Percentiles rank a stretch among this genome's conserved stretches.
Conservation (phyloP, 164 flowering plant genomes). For the Macadamia integrifolia region DNA sequence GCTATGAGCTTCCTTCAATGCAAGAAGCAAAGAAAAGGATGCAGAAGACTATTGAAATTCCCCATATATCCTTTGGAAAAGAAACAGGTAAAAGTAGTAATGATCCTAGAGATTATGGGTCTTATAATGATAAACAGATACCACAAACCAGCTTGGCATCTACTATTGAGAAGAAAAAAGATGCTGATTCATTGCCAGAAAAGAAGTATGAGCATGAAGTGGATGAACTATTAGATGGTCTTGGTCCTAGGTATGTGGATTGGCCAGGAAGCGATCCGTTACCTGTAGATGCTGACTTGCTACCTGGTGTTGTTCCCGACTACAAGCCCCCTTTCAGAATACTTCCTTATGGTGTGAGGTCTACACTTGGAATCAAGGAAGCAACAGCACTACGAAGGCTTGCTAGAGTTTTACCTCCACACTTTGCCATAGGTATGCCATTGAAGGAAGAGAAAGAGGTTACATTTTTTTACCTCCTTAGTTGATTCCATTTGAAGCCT, state of each 20-base stretch:
- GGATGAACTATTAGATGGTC: slow-evolving; percentile 62
- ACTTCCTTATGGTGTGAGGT: slow-evolving; percentile 86
- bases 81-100: slow-evolving; percentile 11
- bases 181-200: slow-evolving; percentile 28
- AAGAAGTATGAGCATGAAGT: slow-evolving; percentile 72
- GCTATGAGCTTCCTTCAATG: slow-evolving; percentile 50
- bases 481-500: not conserved
- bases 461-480: not conserved
- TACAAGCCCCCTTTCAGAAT: slow-evolving; percentile 76
- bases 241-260: slow-evolving; percentile 85
- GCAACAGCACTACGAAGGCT: slow-evolving; percentile 68
- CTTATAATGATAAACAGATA: slow-evolving; percentile 13
- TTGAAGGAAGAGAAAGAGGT: not conserved
- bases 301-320: slow-evolving; percentile 63
- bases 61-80: slow-evolving; percentile 14
- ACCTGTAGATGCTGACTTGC: slow-evolving; percentile 96
- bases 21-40: slow-evolving; percentile 26
- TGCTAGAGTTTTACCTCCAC: slow-evolving; percentile 83
- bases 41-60: slow-evolving; percentile 20
- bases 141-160: slow-evolving; percentile 17
- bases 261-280: slow-evolving; percentile 85
- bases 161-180: slow-evolving; percentile 22
- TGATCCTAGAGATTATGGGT: slow-evolving; percentile 14
- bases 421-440: slow-evolving; percentile 82
- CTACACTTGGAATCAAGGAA: slow-evolving; percentile 50